Evolutionary conservation across 208 protist genomes (phyloP).

Genomic region (Acanthamoeba lenticulata): DNA sequence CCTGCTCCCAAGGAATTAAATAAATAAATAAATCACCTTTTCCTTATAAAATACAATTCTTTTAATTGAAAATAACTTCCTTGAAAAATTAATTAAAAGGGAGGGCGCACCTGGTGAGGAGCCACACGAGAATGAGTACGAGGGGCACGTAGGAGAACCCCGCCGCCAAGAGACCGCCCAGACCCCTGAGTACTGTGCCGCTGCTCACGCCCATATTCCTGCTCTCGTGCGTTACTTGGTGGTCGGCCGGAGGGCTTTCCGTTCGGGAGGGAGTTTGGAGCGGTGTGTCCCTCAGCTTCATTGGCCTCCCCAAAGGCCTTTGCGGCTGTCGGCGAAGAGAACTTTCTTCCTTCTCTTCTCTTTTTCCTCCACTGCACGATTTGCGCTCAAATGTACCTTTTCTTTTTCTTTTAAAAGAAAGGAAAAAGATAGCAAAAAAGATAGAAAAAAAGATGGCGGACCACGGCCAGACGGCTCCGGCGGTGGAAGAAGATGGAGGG

Average conservation of each 20-base stretch:
- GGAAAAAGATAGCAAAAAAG: too few species aligned
- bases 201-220: background rate
- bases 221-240: background rate
- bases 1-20: background rate
- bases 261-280: background rate
- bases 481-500: background rate
- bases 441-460: too few species aligned
- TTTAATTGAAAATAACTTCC: too few species aligned
- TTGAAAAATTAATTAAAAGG: background rate
- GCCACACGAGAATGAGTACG: background rate
- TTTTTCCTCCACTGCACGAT: too few species aligned
- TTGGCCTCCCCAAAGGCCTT: too few species aligned
- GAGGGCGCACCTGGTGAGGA: background rate
- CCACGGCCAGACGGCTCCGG: too few species aligned
- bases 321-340: too few species aligned
- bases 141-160: background rate
- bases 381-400: background rate
- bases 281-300: too few species aligned
- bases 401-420: background rate
- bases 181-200: background rate
- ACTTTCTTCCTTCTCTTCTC: too few species aligned
- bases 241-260: too few species aligned
- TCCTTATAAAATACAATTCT: too few species aligned
- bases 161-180: background rate
- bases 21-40: background rate